Base-by-base conservation (phyloP, 2,329 filamentous ascomycete genomes). In the Aureobasidium sp. region DNA sequence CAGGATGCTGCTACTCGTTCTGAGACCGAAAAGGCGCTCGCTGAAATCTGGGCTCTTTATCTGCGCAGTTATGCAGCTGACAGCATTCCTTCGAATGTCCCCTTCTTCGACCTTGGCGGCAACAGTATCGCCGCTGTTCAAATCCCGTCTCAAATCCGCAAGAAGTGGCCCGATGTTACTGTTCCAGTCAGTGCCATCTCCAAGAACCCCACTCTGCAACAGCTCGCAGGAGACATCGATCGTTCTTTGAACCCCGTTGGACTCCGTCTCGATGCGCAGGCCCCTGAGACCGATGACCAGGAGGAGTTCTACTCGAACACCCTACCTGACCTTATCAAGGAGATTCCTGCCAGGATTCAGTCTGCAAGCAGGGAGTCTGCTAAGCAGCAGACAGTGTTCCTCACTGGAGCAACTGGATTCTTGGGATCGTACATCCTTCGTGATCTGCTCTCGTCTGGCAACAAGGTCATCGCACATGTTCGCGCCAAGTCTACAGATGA, bases 351-450 rank as follows among this genome's bases (percentile, higher is more conserved):
- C 11, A 68, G 65, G 3, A 72, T 74, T 22, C 52, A 69, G 2
- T 64, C 67, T 15, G 67, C 69, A 15, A 61, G 63, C 14, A 66
- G 67, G 29, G 66, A 61, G 12, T 74, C 62, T 63, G 71, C 68
- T 64, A 77, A 66, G 45, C 58, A 64, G 37, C 75, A 79, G 3
- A 91, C 87, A 0, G 81, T 94, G 12, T 89, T 97, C 73, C 77
- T 97, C 5, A 97, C 92, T 2, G 91, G 93, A 47, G 91, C 90
- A 4, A 97, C 92, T 5, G 92, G 92, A 2, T 97, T 97, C 79
- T 76, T 97, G 22, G 92, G 92, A 31, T 83, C 89, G 0, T 95
- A 91, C 70, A 79, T 97, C 12, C 78, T 95, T 36, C 83, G 83
- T 61, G 90, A 96, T 61, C 75, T 96, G 1, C 80, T 97, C 1